Percentiles rank a stretch among this genome's conserved stretches.
phyloP scores from a whole-genome alignment of 306 rosid genomes.

The Prunus salicina region DNA sequence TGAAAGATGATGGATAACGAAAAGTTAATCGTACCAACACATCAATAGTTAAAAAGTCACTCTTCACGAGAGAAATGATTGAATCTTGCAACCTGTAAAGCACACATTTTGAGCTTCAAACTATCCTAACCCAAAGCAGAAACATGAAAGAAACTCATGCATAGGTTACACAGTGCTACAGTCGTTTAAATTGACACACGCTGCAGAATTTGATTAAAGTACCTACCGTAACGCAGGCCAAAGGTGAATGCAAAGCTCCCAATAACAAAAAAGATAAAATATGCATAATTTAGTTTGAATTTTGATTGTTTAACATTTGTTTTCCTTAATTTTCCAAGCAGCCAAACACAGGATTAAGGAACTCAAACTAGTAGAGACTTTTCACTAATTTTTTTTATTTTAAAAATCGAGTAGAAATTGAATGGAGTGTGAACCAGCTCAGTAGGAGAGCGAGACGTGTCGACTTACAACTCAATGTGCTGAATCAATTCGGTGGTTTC shows the following conservation, averaged over 20 bases:
- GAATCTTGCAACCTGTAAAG: too few species aligned
- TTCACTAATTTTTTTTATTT: not conserved
- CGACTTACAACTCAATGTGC: slow-evolving; percentile 71
- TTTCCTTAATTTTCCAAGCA: not conserved
- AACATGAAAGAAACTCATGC: too few species aligned
- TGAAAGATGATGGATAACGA: too few species aligned
- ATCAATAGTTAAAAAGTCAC: too few species aligned
- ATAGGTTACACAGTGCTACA: too few species aligned
- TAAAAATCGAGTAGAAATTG: not conserved
- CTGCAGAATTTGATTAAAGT: not conserved
- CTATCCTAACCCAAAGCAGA: too few species aligned
- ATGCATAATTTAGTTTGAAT: not conserved
- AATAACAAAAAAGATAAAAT: too few species aligned
- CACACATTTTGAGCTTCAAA: too few species aligned
- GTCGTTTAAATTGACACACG: not conserved
- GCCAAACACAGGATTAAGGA: not conserved
- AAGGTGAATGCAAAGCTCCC: too few species aligned
- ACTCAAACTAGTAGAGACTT: not conserved
- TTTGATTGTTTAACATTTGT: not conserved
- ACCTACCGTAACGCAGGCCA: too few species aligned
- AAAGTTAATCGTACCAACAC: too few species aligned
- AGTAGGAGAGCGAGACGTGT: slow-evolving; percentile 51
- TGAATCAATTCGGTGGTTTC: slow-evolving; percentile 43
- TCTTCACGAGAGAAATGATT: too few species aligned
- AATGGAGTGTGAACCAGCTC: slow-evolving; percentile 51